Percentiles rank a stretch among this genome's conserved stretches.
Evolutionary conservation across 768 basidiomycete species (phyloP).

Genomic region (Tulasnella sp.): DNA sequence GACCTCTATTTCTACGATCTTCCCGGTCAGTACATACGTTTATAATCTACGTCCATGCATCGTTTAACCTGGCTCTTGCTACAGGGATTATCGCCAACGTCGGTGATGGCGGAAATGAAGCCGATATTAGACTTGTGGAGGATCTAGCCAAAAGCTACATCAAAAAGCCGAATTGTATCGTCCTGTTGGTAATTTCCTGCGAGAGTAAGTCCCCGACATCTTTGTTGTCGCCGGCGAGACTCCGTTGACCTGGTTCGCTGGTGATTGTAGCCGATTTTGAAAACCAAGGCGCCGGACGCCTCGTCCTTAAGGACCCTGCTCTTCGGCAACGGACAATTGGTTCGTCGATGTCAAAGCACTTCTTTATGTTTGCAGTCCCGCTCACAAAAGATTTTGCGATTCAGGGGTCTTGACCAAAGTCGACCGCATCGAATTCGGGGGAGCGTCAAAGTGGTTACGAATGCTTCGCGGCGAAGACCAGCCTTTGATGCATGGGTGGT

Average conservation of each 20-base stretch:
- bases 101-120: slow-evolving; percentile 26
- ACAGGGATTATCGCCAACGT: slow-evolving; percentile 33
- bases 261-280: slow-evolving; percentile 67
- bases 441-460: slow-evolving; percentile 58
- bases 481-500: slow-evolving; percentile 60
- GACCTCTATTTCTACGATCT: slow-evolving; percentile 69
- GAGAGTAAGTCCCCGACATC: slow-evolving; percentile 5
- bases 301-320: slow-evolving; percentile 64
- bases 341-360: slow-evolving; percentile 41
- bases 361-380: neutral
- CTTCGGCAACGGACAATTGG: slow-evolving; percentile 72
- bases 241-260: neutral
- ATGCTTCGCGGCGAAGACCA: slow-evolving; percentile 41
- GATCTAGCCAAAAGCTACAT: slow-evolving; percentile 26
- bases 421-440: slow-evolving; percentile 62
- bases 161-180: slow-evolving; percentile 14
- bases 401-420: slow-evolving; percentile 76
- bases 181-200: slow-evolving; percentile 31
- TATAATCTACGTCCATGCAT: too few species aligned
- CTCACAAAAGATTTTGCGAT: neutral
- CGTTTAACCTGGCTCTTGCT: neutral
- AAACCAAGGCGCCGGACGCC: slow-evolving; percentile 71
- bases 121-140: slow-evolving; percentile 28
- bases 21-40: slow-evolving; percentile 49
- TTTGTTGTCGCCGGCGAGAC: slow-evolving; percentile 12